Percentiles rank a stretch among this genome's conserved stretches.
Evolutionary conservation across 2,329 filamentous ascomycete species (phyloP).

Genomic region (Hypomyces rosellus): DNA sequence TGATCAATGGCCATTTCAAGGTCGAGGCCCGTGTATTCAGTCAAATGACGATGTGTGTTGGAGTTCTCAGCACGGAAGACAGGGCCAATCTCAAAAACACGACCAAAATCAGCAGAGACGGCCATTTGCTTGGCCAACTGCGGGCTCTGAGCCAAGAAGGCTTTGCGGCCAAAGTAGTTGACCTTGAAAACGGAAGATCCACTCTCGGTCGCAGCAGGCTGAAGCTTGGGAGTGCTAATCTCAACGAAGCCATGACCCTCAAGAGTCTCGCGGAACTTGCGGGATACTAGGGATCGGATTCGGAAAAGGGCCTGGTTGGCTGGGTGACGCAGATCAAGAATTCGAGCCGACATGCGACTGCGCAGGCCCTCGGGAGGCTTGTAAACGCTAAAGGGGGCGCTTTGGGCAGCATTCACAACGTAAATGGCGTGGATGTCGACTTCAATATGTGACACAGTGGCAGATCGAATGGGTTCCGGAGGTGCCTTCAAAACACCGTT

Average conservation of each 20-base stretch:
- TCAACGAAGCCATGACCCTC: conserved; percentile 77
- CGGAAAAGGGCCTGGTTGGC: conserved; percentile 84
- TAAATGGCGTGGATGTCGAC: conserved; percentile 56
- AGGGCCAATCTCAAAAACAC: conserved; percentile 65
- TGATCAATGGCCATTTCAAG: conserved; percentile 87
- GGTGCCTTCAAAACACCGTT: conserved; percentile 67
- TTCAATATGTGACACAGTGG: conserved; percentile 70
- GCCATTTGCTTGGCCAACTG: conserved; percentile 91
- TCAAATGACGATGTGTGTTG: conserved; percentile 90
- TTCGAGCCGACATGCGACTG: conserved; percentile 69
- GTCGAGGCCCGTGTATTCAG: conserved; percentile 89
- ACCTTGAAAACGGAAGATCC: conserved; percentile 87
- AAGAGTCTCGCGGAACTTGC: conserved; percentile 70
- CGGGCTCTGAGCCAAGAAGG: conserved; percentile 86
- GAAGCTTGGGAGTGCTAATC: conserved; percentile 89
- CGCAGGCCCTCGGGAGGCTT: conserved; percentile 59
- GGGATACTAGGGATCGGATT: conserved; percentile 73
- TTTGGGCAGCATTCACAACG: conserved; percentile 44
- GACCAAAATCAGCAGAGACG: conserved; percentile 81
- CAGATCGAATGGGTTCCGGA: conserved; percentile 67
- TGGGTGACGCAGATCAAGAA: conserved; percentile 80
- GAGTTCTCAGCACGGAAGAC: conserved; percentile 95
- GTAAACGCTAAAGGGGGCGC: conserved; percentile 47
- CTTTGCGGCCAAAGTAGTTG: conserved; percentile 81
- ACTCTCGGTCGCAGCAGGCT: conserved; percentile 84